Base-by-base conservation (phyloP, 495 filamentous ascomycete species). In the Trichoderma virens region DNA sequence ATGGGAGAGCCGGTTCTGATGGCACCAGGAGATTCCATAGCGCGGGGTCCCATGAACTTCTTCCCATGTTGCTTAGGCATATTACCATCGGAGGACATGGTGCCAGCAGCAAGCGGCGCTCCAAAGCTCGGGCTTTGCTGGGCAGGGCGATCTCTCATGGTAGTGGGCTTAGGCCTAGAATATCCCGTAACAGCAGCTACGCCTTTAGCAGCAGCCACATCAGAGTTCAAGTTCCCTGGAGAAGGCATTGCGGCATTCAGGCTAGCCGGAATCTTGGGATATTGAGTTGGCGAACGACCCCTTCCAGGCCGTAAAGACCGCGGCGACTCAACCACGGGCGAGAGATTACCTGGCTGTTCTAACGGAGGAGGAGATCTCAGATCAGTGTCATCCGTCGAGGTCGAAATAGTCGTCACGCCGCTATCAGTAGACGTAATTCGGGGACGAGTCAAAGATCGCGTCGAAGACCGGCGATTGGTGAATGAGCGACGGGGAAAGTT, bases 291-390 rank as follows among this genome's bases (percentile, higher is more conserved):
- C 31, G 75, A 75, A 20, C 69, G 71, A 1, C 78, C 75, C n/a
- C 71, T 71, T 32, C 68, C 65, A 4, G 43, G 43, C 8, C 43
- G 43, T 20, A 47, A n/a, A 23, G 43, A 70, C 65, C 61, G 39
- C 16, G 79, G 79, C 4, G 73, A 77, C 67, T 82, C 79, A 4
- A 69, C 69, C 1, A 83, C 78, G 2, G 82, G 80, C 1, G 80
- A 78, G 0, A 82, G 70, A 32, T 23, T 65, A 9, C 62, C 31
- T 8, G 20, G 25, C 25, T 56, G 45, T 31, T 51, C 41, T 16
- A 41, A 2, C 16, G 16, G 30, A 14, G 61, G 61, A 6, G 61
- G 61, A 2, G 61, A 41, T 45, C 34, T 20, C 35, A 41, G n/a
- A 8, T 62, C 39, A n/a, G 61, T 25, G 5, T 62, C 61, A 20